phyloP scores from a whole-genome alignment of 495 filamentous ascomycete genomes.

The Physcia stellaris region DNA sequence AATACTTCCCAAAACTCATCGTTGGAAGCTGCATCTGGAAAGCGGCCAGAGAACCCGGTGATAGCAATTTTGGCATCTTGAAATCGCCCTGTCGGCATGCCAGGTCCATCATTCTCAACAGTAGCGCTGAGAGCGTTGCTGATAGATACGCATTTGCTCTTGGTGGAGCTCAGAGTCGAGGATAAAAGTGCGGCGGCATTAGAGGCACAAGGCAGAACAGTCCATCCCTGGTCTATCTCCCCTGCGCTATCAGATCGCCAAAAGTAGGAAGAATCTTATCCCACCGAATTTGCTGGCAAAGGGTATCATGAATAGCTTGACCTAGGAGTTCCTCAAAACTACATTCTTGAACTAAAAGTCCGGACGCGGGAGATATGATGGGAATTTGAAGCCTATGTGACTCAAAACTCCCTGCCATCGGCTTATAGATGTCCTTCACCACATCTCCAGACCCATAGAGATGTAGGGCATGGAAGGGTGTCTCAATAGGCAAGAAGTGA shows the following conservation, averaged over 20 bases:
- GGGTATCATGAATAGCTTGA: constrained; percentile 40
- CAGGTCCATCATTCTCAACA: no score
- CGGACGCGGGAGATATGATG: constrained; percentile 23
- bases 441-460: constrained; percentile 15
- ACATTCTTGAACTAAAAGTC: constrained; percentile 26
- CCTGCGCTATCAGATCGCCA: not conserved
- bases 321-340: constrained; percentile 35
- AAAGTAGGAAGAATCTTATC: constrained; percentile 33
- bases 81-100: constrained; percentile 3
- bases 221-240: not conserved
- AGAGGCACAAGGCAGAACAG: not conserved
- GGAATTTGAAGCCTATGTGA: constrained; percentile 8
- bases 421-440: constrained; percentile 6
- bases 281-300: constrained; percentile 46
- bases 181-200: not conserved
- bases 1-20: constrained; percentile 1
- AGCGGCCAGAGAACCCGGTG: not conserved
- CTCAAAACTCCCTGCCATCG: not conserved
- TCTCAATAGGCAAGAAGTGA: constrained; percentile 9
- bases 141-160: not conserved
- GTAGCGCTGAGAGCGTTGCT: constrained; percentile 24
- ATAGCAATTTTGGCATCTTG: not conserved
- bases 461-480: constrained; percentile 21
- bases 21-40: not conserved
- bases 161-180: not conserved